Conservation (phyloP, 768 basidiomycete species). For the Neoboletus brunneissimus region DNA sequence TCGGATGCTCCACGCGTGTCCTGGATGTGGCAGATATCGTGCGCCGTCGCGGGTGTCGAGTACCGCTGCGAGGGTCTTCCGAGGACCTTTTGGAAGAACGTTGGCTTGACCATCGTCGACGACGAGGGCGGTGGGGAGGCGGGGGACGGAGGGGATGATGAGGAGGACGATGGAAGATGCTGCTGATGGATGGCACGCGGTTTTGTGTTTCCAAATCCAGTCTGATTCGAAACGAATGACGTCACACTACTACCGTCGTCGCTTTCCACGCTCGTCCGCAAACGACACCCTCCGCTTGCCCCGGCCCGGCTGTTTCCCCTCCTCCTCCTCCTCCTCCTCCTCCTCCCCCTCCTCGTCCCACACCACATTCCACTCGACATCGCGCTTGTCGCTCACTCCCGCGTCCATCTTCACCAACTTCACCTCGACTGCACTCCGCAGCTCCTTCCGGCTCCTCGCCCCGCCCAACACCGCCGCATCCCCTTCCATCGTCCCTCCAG, state of each 20-base stretch:
- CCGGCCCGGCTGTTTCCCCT: slow-evolving; percentile 38
- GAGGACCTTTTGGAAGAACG: slow-evolving; percentile 58
- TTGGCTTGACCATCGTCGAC: slow-evolving; percentile 50
- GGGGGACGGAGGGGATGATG: background rate
- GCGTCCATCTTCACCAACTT: slow-evolving; percentile 57
- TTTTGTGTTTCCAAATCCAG: slow-evolving; percentile 21
- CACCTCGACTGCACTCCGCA: slow-evolving; percentile 48
- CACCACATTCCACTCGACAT: slow-evolving; percentile 37
- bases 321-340: slow-evolving; percentile 35
- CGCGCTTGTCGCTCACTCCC: slow-evolving; percentile 40
- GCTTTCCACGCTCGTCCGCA: slow-evolving; percentile 26
- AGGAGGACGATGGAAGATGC: slow-evolving; percentile 1
- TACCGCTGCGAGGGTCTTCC: slow-evolving; percentile 66
- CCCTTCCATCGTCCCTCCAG: slow-evolving; percentile 21
- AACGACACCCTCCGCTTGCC: slow-evolving; percentile 49
- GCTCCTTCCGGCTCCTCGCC: slow-evolving; percentile 59
- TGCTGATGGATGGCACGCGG: slow-evolving; percentile 13
- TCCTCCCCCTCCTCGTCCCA: slow-evolving; percentile 40
- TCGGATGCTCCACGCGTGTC: slow-evolving; percentile 6
- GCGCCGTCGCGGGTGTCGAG: slow-evolving; percentile 24
- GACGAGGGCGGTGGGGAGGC: background rate
- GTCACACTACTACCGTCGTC: slow-evolving; percentile 17
- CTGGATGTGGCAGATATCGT: slow-evolving; percentile 4
- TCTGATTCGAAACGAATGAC: slow-evolving; percentile 20
- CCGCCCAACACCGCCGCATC: slow-evolving; percentile 51